These are phyloP conservation scores for Kalanchoe fedtschenkoi DNA, from an alignment of 164 flowering plant genomes.

Conservation along the genomic window DNA sequence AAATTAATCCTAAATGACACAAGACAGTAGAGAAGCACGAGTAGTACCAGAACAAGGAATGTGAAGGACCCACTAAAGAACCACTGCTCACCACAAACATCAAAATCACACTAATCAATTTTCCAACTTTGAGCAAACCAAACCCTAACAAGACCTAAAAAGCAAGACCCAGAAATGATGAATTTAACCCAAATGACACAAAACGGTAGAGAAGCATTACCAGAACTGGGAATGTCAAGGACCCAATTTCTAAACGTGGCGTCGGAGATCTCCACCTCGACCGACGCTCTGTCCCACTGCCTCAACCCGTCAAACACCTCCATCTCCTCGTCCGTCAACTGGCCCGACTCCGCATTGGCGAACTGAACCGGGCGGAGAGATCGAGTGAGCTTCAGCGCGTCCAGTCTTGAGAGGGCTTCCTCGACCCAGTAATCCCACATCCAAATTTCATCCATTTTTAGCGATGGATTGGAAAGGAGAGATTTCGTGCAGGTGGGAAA, in stretches of 20 bases:
- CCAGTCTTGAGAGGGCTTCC: conserved; percentile 42
- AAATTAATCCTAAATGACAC: too few species aligned
- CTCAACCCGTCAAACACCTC: conserved; percentile 35
- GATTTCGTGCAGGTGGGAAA: background rate
- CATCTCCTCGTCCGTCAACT: conserved; percentile 8
- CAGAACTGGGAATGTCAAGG: conserved; percentile 39
- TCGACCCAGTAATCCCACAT: conserved; percentile 75
- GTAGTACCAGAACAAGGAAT: too few species aligned
- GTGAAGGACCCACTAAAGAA: too few species aligned
- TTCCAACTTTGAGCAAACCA: background rate
- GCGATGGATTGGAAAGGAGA: background rate
- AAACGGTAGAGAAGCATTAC: conserved; percentile 12
- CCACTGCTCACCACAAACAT: too few species aligned
- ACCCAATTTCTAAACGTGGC: conserved; percentile 36
- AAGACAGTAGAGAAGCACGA: too few species aligned
- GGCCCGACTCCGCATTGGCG: conserved; percentile 4
- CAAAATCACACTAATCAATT: too few species aligned
- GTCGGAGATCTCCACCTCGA: conserved; percentile 31
- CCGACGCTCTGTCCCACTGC: conserved; percentile 37
- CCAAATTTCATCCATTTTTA: conserved; percentile 5
- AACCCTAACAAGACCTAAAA: background rate
- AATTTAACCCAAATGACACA: background rate
- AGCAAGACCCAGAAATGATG: background rate
- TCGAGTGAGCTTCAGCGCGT: conserved; percentile 48
- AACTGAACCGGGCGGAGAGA: conserved; percentile 65